Evolutionary conservation across 108 stramenopile species (phyloP).

Genomic region (Skeletonema tropicum): DNA sequence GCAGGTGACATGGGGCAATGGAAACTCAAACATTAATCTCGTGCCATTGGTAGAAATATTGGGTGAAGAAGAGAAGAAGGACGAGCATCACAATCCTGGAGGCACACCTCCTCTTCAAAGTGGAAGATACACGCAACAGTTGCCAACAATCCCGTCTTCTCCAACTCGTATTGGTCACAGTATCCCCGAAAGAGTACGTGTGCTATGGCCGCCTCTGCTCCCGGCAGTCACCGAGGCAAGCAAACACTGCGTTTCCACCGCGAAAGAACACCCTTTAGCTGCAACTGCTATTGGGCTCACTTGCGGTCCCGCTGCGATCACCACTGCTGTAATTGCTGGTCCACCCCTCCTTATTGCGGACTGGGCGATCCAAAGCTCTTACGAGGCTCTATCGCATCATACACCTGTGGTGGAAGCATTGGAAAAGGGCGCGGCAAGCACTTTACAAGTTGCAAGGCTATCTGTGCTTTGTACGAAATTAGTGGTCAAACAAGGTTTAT

Average conservation of each 20-base stretch:
- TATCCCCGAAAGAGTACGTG: slow-evolving; percentile 52
- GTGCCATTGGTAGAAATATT: slow-evolving; percentile 53
- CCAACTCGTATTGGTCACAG: slow-evolving; percentile 4
- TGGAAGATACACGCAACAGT: slow-evolving; percentile 22
- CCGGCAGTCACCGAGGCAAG: slow-evolving; percentile 57
- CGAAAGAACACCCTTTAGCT: slow-evolving; percentile 59
- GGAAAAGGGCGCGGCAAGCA: slow-evolving; percentile 70
- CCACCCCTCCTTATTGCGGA: slow-evolving; percentile 66
- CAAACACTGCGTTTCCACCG: slow-evolving; percentile 57
- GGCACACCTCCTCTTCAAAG: slow-evolving; percentile 21
- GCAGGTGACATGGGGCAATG: slow-evolving; percentile 43
- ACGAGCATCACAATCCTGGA: slow-evolving; percentile 32
- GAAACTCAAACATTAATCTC: slow-evolving; percentile 8
- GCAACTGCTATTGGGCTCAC: slow-evolving; percentile 71
- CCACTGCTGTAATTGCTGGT: slow-evolving; percentile 60
- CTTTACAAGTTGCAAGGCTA: slow-evolving; percentile 63
- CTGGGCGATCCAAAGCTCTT: slow-evolving; percentile 64
- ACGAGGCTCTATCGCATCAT: slow-evolving; percentile 59
- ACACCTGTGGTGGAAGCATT: slow-evolving; percentile 53
- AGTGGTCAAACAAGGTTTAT: slow-evolving; percentile 58
- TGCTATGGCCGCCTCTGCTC: slow-evolving; percentile 83
- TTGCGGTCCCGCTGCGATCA: slow-evolving; percentile 71
- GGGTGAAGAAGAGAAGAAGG: slow-evolving; percentile 52
- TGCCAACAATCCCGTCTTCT: slow-evolving; percentile 38
- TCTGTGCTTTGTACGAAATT: slow-evolving; percentile 56